Conservation (phyloP, 2,329 filamentous ascomycete species). For the Coniella vitis region DNA sequence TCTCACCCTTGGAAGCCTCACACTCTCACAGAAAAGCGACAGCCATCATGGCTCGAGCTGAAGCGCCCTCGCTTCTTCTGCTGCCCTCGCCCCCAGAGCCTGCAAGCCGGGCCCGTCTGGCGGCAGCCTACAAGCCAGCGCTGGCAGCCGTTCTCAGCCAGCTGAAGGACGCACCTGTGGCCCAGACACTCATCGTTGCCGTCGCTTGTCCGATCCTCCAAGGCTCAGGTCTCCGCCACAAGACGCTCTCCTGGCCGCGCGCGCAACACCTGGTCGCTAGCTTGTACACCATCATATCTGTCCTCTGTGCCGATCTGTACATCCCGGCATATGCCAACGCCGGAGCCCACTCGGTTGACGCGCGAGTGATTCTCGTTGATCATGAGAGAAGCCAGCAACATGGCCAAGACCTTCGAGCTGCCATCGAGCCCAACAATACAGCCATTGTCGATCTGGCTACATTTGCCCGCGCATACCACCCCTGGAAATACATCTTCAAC, state of each 20-base stretch:
- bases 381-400: constrained; percentile 37
- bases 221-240: constrained; percentile 40
- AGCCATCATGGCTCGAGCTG: constrained; percentile 19
- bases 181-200: constrained; percentile 43
- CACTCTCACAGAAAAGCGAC: neutral
- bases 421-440: constrained; percentile 38
- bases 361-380: constrained; percentile 67
- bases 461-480: constrained; percentile 46
- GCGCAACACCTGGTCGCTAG: constrained; percentile 69
- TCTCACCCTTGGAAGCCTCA: too few species aligned
- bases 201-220: constrained; percentile 57
- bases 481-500: constrained; percentile 61
- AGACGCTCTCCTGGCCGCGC: constrained; percentile 55
- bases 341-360: constrained; percentile 66
- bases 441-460: constrained; percentile 42
- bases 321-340: constrained; percentile 52
- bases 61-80: constrained; percentile 49
- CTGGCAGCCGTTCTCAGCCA: constrained; percentile 47
- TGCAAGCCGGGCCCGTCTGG: constrained; percentile 42
- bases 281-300: constrained; percentile 70
- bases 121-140: constrained; percentile 53
- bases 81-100: constrained; percentile 57
- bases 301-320: constrained; percentile 58
- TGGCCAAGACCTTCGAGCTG: constrained; percentile 27
- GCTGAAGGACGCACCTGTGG: constrained; percentile 33